Evolutionary conservation across 2,329 filamentous ascomycete genomes (phyloP).

Genomic region (Diaporthe helianthi): DNA sequence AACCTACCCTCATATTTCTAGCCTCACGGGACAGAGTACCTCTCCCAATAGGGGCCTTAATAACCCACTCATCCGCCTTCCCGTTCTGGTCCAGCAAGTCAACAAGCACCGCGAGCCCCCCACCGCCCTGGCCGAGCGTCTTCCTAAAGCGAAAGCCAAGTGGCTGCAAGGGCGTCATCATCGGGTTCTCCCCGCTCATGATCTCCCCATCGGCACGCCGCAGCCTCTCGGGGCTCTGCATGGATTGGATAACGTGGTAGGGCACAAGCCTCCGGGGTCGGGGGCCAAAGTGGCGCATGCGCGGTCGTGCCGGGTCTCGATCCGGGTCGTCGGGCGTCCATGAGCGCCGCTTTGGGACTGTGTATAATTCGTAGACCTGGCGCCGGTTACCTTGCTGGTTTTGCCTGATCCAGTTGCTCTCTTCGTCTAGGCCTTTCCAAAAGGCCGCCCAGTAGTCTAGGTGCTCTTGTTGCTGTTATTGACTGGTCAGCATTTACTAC

Average conservation of each 20-base stretch:
- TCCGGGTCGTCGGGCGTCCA: background rate
- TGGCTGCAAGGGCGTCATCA: conserved; percentile 1
- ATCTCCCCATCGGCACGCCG: background rate
- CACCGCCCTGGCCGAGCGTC: background rate
- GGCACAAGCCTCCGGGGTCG: background rate
- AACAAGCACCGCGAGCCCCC: background rate
- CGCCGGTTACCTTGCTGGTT: background rate
- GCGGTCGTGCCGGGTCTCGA: background rate
- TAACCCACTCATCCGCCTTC: background rate
- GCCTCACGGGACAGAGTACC: background rate
- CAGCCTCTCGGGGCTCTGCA: background rate
- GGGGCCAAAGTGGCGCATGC: background rate
- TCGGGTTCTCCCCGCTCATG: background rate
- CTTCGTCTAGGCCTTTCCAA: background rate
- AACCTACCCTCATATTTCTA: background rate
- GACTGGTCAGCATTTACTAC: background rate
- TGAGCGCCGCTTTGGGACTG: background rate
- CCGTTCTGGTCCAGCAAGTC: background rate
- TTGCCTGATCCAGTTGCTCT: background rate
- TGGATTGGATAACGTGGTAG: background rate
- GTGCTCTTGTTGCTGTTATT: background rate
- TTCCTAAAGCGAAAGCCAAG: conserved; percentile 12
- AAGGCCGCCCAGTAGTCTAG: conserved; percentile 5
- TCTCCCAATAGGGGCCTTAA: background rate
- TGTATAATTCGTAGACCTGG: background rate